Conservation (phyloP, 1,284 basidiomycete species). For the Fomitopsis schrenkii region DNA sequence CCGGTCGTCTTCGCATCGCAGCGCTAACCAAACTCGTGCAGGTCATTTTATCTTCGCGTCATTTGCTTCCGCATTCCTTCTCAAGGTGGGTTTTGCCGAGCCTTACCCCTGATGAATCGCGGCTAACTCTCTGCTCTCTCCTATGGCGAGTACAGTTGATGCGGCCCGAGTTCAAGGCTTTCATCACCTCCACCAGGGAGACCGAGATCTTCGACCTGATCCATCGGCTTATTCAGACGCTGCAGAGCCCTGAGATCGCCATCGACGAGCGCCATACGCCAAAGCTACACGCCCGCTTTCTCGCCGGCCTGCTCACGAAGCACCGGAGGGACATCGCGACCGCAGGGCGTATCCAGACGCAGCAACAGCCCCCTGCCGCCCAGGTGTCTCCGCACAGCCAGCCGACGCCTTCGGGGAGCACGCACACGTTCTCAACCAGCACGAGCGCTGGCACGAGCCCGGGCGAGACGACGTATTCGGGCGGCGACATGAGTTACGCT, state of each 20-base stretch:
- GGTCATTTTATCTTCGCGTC: slow-evolving; percentile 81
- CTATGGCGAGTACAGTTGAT: slow-evolving; percentile 45
- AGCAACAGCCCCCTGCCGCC: slow-evolving; percentile 32
- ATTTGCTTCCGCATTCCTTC: slow-evolving; percentile 81
- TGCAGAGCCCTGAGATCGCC: slow-evolving; percentile 70
- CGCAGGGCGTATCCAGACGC: slow-evolving; percentile 43
- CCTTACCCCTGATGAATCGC: neutral
- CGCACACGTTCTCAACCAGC: neutral
- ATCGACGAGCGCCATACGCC: slow-evolving; percentile 82
- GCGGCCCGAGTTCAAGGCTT: slow-evolving; percentile 63
- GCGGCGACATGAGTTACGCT: neutral
- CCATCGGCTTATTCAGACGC: slow-evolving; percentile 62
- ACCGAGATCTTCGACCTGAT: slow-evolving; percentile 70
- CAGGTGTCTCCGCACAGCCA: slow-evolving; percentile 10
- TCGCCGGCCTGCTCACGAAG: slow-evolving; percentile 61
- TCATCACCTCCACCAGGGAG: slow-evolving; percentile 59
- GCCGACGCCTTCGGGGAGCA: neutral
- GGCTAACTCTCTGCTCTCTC: neutral
- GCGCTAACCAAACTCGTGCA: slow-evolving; percentile 20
- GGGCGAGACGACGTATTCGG: neutral
- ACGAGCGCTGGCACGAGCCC: neutral
- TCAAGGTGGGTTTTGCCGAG: slow-evolving; percentile 48
- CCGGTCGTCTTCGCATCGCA: slow-evolving; percentile 1
- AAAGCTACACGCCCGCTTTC: slow-evolving; percentile 75
- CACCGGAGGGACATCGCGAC: slow-evolving; percentile 60